phyloP scores from a whole-genome alignment of 2,329 filamentous ascomycete genomes.

The Monosporascus sp. region DNA sequence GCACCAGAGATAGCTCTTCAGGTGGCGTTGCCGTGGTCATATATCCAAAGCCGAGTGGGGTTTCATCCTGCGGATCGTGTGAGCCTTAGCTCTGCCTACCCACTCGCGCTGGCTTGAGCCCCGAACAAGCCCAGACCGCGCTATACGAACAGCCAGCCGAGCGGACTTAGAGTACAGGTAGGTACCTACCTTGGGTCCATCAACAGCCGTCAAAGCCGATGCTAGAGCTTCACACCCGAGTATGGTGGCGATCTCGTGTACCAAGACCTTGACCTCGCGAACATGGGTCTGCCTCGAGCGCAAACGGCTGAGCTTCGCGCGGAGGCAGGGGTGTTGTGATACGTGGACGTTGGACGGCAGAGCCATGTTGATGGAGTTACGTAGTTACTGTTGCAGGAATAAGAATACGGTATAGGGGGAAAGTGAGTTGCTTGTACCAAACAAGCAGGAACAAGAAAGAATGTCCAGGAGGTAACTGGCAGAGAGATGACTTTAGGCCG shows the following conservation, averaged over 20 bases:
- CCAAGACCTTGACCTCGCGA: conserved; percentile 72
- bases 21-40: conserved; percentile 60
- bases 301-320: conserved; percentile 85
- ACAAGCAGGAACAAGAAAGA: no score
- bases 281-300: conserved; percentile 67
- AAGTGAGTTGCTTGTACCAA: no score
- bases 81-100: no score
- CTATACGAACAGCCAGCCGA: no score
- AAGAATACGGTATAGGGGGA: no score
- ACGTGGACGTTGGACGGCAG: conserved; percentile 66
- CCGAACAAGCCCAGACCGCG: no score
- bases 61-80: conserved; percentile 55
- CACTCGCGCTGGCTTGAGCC: no score
- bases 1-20: conserved; percentile 71
- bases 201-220: conserved; percentile 49
- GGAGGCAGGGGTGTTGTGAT: conserved; percentile 79
- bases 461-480: no score
- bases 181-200: conserved; percentile 58
- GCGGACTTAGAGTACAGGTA: background rate
- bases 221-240: conserved; percentile 78
- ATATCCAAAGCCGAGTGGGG: conserved; percentile 75
- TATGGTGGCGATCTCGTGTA: conserved; percentile 83
- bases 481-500: no score
- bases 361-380: conserved; percentile 17
- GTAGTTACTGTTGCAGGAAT: no score